Percentiles rank a stretch among this genome's conserved stretches.
phyloP scores from a whole-genome alignment of 106 monocot genomes.

The Hemerocallis citrina region DNA sequence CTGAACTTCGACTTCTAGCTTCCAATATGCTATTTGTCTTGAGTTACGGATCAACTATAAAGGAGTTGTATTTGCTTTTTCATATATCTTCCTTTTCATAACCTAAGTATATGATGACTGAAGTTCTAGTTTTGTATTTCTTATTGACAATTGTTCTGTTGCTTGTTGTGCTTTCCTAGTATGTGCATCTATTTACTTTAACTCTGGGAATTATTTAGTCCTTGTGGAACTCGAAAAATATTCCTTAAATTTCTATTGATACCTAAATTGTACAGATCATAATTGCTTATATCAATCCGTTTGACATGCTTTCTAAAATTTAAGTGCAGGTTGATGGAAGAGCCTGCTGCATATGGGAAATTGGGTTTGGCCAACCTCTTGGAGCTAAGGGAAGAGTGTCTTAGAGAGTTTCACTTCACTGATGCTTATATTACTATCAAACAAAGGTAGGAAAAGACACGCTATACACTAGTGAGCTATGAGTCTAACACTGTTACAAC shows the following conservation, averaged over 20 bases:
- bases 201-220: too few species aligned
- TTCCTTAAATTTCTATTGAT: too few species aligned
- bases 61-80: too few species aligned
- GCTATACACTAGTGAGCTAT: not conserved
- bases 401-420: slow-evolving; percentile 89
- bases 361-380: slow-evolving; percentile 93
- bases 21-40: too few species aligned
- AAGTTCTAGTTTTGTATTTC: not conserved
- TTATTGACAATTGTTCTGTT: not conserved
- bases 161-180: not conserved
- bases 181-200: too few species aligned
- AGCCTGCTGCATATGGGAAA: slow-evolving; percentile 97
- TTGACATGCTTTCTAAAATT: not conserved
- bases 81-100: too few species aligned
- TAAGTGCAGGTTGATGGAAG: slow-evolving; percentile 84
- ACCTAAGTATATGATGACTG: too few species aligned
- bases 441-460: slow-evolving; percentile 66
- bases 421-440: slow-evolving; percentile 97
- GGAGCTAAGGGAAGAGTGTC: slow-evolving; percentile 97
- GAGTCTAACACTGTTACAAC: not conserved
- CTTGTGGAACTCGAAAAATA: too few species aligned
- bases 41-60: too few species aligned
- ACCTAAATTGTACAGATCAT: too few species aligned
- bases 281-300: too few species aligned
- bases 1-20: too few species aligned